A percentile compares a stretch with the other conserved stretches of the same genome.
These are phyloP conservation scores for Mycosphaerella arachidis DNA, from an alignment of 2,329 filamentous ascomycete species.

Conservation along the genomic window DNA sequence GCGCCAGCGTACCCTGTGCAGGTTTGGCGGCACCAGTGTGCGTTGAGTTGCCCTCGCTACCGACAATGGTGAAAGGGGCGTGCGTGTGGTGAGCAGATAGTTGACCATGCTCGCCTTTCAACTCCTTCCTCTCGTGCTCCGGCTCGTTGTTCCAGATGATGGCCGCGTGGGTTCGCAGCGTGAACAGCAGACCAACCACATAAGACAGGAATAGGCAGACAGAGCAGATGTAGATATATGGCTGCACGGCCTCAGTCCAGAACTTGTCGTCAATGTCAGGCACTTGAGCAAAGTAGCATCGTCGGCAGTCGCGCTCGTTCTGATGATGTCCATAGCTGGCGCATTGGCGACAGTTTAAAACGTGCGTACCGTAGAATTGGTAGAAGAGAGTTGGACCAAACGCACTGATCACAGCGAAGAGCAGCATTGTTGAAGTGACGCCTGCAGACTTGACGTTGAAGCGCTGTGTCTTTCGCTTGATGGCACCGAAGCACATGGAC, in stretches of 20 bases:
- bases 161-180: constrained; percentile 87
- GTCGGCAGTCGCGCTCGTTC: constrained; percentile 67
- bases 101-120: constrained; percentile 24
- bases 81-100: constrained; percentile 5
- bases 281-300: constrained; percentile 88
- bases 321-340: constrained; percentile 44
- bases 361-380: constrained; percentile 96
- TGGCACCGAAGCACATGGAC: constrained; percentile 97
- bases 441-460: constrained; percentile 97
- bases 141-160: constrained; percentile 89
- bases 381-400: constrained; percentile 97
- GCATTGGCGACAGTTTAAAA: constrained; percentile 74
- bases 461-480: constrained; percentile 95
- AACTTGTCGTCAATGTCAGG: constrained; percentile 82
- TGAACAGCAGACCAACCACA: constrained; percentile 90
- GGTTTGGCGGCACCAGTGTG: constrained; percentile 3
- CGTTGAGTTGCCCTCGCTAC: neutral
- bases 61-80: neutral
- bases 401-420: constrained; percentile 91
- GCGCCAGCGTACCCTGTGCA: constrained; percentile 23
- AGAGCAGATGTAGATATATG: constrained; percentile 88
- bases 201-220: constrained; percentile 86
- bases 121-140: constrained; percentile 43
- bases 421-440: constrained; percentile 94
- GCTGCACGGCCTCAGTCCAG: constrained; percentile 83